Conservation (phyloP, 1,284 basidiomycete genomes). For the Ceratobasidium sp. region DNA sequence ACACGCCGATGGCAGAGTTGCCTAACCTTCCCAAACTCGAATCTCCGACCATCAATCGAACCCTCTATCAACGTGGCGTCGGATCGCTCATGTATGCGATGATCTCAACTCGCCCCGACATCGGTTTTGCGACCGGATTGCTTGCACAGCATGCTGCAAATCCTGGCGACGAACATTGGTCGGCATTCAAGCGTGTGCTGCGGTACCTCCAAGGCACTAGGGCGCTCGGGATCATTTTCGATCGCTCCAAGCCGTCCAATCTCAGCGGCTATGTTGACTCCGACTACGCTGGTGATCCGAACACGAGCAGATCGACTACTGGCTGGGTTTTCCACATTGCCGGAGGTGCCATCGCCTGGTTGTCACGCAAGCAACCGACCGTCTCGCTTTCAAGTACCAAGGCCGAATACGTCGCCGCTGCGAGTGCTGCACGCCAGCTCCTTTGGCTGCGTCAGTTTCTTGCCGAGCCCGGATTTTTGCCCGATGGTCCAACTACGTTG, state of each 20-base stretch:
- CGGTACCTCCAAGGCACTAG: slow-evolving; percentile 53
- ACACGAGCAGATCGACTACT: slow-evolving; percentile 13
- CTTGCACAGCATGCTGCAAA: slow-evolving; percentile 44
- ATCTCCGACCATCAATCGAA: not conserved
- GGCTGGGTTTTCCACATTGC: slow-evolving; percentile 1
- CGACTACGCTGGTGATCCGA: slow-evolving; percentile 9
- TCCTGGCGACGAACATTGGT: slow-evolving; percentile 44
- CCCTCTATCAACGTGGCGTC: slow-evolving; percentile 36
- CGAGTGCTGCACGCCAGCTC: slow-evolving; percentile 46
- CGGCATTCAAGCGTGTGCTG: slow-evolving; percentile 44
- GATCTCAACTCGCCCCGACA: slow-evolving; percentile 45
- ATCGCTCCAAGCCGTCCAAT: not conserved
- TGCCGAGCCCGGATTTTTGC: slow-evolving; percentile 22
- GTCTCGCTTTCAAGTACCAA: slow-evolving; percentile 49
- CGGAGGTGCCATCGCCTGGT: not conserved
- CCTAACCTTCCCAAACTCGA: not conserved
- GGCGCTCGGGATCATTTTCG: slow-evolving; percentile 39
- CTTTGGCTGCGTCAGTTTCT: slow-evolving; percentile 45
- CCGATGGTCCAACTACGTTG: slow-evolving; percentile 24
- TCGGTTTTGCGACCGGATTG: slow-evolving; percentile 44
- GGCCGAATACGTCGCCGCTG: slow-evolving; percentile 52
- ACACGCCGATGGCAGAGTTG: slow-evolving; percentile 33
- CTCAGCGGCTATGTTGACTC: not conserved
- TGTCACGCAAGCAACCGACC: slow-evolving; percentile 46
- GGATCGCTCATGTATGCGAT: slow-evolving; percentile 44